Conservation (phyloP, 306 rosid genomes). For the Vicia villosa region DNA sequence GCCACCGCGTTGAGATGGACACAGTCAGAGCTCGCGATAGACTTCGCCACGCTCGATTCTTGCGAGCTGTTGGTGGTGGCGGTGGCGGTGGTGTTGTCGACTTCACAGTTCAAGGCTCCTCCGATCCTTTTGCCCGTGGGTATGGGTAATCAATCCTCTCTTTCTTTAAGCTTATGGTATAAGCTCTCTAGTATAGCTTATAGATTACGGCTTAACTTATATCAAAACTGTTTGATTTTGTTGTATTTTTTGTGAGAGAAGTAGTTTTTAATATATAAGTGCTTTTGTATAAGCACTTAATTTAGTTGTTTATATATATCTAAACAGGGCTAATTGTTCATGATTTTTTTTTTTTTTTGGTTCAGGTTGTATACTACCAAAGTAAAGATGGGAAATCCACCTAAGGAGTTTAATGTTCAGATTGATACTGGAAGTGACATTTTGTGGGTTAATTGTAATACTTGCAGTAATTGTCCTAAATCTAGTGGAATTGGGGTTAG, state of each 20-base stretch:
- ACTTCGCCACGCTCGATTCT: background rate
- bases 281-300: background rate
- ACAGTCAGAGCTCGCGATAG: background rate
- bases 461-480: conserved; percentile 86
- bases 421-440: conserved; percentile 95
- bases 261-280: too few relatives aligned
- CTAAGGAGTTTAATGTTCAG: conserved; percentile 85
- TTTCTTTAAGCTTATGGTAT: background rate
- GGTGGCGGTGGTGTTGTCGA: background rate
- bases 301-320: background rate
- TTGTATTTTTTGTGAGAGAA: background rate
- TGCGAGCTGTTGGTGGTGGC: background rate
- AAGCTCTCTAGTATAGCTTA: background rate
- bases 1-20: background rate
- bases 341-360: conserved; percentile 41
- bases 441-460: conserved; percentile 88
- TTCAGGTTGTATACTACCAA: conserved; percentile 82
- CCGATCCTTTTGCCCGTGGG: background rate
- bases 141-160: background rate
- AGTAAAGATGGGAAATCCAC: conserved; percentile 91
- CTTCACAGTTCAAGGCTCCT: background rate
- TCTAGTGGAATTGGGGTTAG: conserved; percentile 86
- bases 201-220: background rate
- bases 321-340: background rate
- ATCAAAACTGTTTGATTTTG: background rate